Conservation (phyloP, 2,329 filamentous ascomycete genomes). For the Cercospora berteroae region DNA sequence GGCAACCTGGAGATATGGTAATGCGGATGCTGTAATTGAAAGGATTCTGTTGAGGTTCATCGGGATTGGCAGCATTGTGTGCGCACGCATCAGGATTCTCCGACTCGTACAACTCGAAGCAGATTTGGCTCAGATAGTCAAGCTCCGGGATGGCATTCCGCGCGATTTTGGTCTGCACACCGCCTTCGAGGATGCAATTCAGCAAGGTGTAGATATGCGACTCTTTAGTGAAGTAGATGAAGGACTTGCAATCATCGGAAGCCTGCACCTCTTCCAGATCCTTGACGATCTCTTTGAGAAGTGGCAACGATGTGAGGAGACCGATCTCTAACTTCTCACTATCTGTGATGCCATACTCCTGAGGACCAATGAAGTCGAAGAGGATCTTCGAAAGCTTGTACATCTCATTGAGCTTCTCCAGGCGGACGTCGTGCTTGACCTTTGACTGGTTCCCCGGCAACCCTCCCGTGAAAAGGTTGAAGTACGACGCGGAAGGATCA, state of each 20-base stretch:
- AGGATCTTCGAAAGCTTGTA: constrained; percentile 92
- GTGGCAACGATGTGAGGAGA: constrained; percentile 83
- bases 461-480: constrained; percentile 81
- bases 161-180: constrained; percentile 94
- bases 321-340: constrained; percentile 98
- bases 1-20: constrained; percentile 90
- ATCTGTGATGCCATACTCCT: constrained; percentile 95
- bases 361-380: constrained; percentile 97
- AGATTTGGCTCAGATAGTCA: constrained; percentile 96
- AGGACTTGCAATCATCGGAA: constrained; percentile 87
- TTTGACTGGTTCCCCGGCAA: constrained; percentile 54
- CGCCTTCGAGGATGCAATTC: constrained; percentile 96
- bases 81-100: constrained; percentile 59
- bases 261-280: constrained; percentile 97
- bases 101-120: constrained; percentile 95
- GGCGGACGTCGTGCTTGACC: constrained; percentile 76
- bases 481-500: constrained; percentile 65
- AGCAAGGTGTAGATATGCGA: constrained; percentile 97
- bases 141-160: constrained; percentile 93
- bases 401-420: constrained; percentile 85
- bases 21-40: constrained; percentile 97
- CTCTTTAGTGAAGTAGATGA: constrained; percentile 99
- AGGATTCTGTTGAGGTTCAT: constrained; percentile 15
- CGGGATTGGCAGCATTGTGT: constrained; percentile 54
- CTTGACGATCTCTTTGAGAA: constrained; percentile 94